A percentile compares a stretch with the other conserved stretches of the same genome.
Evolutionary conservation across 2,329 filamentous ascomycete genomes (phyloP).

Genomic region (Trichoderma lentiforme): DNA sequence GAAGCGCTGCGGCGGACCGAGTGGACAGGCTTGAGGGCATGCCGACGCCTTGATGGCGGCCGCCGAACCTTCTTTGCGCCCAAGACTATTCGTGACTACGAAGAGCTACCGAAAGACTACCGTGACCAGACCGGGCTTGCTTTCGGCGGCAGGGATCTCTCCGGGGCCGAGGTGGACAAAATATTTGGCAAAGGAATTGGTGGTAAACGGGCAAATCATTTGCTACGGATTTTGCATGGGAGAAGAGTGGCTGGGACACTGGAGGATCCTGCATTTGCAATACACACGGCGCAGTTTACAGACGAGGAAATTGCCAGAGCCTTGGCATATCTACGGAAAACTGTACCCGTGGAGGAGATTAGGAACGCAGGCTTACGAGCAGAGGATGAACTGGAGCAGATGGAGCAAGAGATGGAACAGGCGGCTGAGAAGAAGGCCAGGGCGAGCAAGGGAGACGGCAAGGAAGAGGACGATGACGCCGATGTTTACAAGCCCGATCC

Average conservation of each 20-base stretch:
- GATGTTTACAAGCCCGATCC: conserved; percentile 38
- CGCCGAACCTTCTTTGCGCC: conserved; percentile 36
- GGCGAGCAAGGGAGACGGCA: conserved; percentile 19
- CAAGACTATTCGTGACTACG: conserved; percentile 49
- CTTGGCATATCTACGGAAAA: conserved; percentile 53
- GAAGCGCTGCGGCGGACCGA: neutral
- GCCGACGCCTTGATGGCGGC: conserved; percentile 21
- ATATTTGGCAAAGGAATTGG: conserved; percentile 52
- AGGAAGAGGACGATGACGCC: conserved; percentile 25
- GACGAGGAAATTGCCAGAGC: conserved; percentile 43
- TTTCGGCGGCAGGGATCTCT: conserved; percentile 51
- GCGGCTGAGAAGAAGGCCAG: conserved; percentile 25
- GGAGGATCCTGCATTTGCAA: conserved; percentile 52
- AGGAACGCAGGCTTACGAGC: conserved; percentile 59
- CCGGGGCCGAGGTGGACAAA: conserved; percentile 41
- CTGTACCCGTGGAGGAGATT: conserved; percentile 57
- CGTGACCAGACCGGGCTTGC: conserved; percentile 52
- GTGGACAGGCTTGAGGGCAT: conserved; percentile 11
- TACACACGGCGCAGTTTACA: conserved; percentile 46
- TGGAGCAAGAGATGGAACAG: conserved; percentile 42
- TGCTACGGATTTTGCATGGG: conserved; percentile 59
- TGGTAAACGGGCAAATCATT: conserved; percentile 45
- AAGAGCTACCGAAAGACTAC: conserved; percentile 56
- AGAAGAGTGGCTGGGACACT: conserved; percentile 62
- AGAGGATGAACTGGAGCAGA: conserved; percentile 57